These are phyloP conservation scores for Mycosphaerella sp. DNA, from an alignment of 2,329 filamentous ascomycete genomes.

Conservation along the genomic window DNA sequence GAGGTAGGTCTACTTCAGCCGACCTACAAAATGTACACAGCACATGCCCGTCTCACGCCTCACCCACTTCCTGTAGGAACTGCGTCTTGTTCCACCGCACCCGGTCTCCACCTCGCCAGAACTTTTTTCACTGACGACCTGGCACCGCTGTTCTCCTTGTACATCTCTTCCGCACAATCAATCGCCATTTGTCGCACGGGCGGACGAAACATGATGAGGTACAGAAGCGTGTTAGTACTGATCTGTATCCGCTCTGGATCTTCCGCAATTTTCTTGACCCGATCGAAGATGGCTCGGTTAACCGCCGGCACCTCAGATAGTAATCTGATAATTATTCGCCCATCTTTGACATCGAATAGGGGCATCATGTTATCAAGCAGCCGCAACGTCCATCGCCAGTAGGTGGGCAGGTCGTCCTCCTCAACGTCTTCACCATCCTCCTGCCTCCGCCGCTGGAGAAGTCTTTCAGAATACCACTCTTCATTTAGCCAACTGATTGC, in stretches of 20 bases:
- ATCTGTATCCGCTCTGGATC: slow-evolving; percentile 58
- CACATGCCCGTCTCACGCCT: slow-evolving; percentile 8
- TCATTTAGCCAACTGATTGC: slow-evolving; percentile 93
- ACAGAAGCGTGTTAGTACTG: slow-evolving; percentile 53
- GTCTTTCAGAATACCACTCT: slow-evolving; percentile 91
- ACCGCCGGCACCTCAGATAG: slow-evolving; percentile 85
- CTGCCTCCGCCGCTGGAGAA: slow-evolving; percentile 42
- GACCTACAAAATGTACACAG: background rate
- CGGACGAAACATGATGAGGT: slow-evolving; percentile 54
- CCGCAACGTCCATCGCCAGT: slow-evolving; percentile 30
- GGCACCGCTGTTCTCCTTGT: slow-evolving; percentile 46
- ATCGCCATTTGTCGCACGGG: slow-evolving; percentile 52
- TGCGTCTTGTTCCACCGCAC: slow-evolving; percentile 34
- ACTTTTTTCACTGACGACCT: slow-evolving; percentile 48
- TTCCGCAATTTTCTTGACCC: slow-evolving; percentile 58
- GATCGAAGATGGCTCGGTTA: slow-evolving; percentile 61
- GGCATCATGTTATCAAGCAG: slow-evolving; percentile 83
- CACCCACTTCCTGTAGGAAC: slow-evolving; percentile 11
- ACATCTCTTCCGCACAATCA: slow-evolving; percentile 54
- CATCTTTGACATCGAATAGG: slow-evolving; percentile 87
- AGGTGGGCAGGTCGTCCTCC: slow-evolving; percentile 23
- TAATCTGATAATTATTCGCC: slow-evolving; percentile 74
- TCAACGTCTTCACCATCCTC: slow-evolving; percentile 12
- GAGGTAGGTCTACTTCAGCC: background rate
- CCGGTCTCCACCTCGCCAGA: slow-evolving; percentile 50